Percentiles rank a stretch among this genome's conserved stretches.
Evolutionary conservation across 2,329 filamentous ascomycete genomes (phyloP).

Genomic region (Aureobasidium sp.): DNA sequence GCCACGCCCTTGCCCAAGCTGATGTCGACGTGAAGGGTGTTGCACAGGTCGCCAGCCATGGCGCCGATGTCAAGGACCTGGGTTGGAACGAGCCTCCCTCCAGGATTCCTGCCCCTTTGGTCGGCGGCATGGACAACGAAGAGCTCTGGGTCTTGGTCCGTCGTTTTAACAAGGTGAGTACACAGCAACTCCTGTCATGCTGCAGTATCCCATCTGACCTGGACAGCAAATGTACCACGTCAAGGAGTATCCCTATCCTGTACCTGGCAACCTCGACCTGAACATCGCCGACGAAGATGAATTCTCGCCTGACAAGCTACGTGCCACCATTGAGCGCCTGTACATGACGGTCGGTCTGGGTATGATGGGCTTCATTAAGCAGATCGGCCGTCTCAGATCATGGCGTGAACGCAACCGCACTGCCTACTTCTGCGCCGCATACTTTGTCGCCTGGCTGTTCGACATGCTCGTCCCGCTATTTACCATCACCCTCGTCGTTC

Average conservation of each 20-base stretch:
- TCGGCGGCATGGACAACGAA: constrained; percentile 62
- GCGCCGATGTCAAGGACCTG: constrained; percentile 52
- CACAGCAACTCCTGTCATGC: neutral
- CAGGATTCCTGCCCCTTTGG: constrained; percentile 50
- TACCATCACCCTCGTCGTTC: constrained; percentile 49
- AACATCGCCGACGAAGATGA: constrained; percentile 76
- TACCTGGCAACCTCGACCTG: constrained; percentile 64
- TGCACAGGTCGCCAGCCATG: constrained; percentile 34
- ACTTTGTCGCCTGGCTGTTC: constrained; percentile 60
- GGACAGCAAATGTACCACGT: constrained; percentile 58
- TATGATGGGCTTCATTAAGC: constrained; percentile 59
- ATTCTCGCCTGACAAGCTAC: constrained; percentile 75
- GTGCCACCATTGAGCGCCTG: constrained; percentile 67
- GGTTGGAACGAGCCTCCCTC: constrained; percentile 60
- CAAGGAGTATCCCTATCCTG: constrained; percentile 53
- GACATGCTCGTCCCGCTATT: constrained; percentile 61
- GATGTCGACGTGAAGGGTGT: constrained; percentile 40
- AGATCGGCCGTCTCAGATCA: constrained; percentile 66
- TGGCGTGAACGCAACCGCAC: constrained; percentile 70
- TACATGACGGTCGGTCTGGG: constrained; percentile 72
- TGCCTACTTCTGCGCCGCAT: constrained; percentile 53
- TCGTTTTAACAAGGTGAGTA: constrained; percentile 60
- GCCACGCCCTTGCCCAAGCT: constrained; percentile 35
- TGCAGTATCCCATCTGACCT: neutral
- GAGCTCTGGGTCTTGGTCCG: constrained; percentile 64